Percentiles rank a stretch among this genome's conserved stretches.
These are phyloP conservation scores for Dichotomopilus funicola DNA, from an alignment of 2,329 filamentous ascomycete species.

Conservation along the genomic window DNA sequence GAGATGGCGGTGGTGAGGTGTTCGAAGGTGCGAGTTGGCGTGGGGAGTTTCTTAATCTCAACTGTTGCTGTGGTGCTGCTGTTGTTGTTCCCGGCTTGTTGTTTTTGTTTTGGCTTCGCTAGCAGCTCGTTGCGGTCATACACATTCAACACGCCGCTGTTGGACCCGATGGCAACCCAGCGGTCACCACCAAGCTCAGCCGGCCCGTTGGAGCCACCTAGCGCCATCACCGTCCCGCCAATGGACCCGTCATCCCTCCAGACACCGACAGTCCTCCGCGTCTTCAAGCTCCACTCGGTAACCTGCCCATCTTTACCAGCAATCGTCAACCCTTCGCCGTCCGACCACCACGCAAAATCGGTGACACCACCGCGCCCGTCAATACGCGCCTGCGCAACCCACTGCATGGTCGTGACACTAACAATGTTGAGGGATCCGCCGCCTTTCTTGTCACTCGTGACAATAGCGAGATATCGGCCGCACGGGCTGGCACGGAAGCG, in stretches of 20 bases:
- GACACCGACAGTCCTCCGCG: conserved; percentile 63
- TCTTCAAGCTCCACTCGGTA: conserved; percentile 74
- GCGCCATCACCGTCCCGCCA: conserved; percentile 71
- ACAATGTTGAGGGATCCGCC: conserved; percentile 85
- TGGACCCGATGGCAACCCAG: conserved; percentile 84
- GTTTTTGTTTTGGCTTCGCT: conserved; percentile 22
- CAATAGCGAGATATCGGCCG: conserved; percentile 76
- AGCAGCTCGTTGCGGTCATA: conserved; percentile 74
- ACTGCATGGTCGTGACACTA: conserved; percentile 73
- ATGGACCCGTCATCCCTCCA: conserved; percentile 91
- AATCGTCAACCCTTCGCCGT: conserved; percentile 74
- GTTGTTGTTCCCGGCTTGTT: not conserved
- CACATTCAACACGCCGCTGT: conserved; percentile 83
- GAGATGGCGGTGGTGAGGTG: conserved; percentile 84
- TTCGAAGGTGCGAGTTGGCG: conserved; percentile 68
- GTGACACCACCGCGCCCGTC: conserved; percentile 78
- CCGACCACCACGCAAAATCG: conserved; percentile 89
- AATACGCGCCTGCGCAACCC: conserved; percentile 74
- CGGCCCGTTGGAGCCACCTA: conserved; percentile 65
- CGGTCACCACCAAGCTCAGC: conserved; percentile 65
- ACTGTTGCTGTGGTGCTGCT: conserved; percentile 19
- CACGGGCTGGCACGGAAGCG: conserved; percentile 81
- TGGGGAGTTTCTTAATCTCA: conserved; percentile 59
- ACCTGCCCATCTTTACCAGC: conserved; percentile 82
- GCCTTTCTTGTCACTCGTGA: conserved; percentile 74